Evolutionary conservation across 2,329 filamentous ascomycete genomes (phyloP), one percentile per base, ranked within the genome.

Genomic region (Westerdykella sp.): DNA sequence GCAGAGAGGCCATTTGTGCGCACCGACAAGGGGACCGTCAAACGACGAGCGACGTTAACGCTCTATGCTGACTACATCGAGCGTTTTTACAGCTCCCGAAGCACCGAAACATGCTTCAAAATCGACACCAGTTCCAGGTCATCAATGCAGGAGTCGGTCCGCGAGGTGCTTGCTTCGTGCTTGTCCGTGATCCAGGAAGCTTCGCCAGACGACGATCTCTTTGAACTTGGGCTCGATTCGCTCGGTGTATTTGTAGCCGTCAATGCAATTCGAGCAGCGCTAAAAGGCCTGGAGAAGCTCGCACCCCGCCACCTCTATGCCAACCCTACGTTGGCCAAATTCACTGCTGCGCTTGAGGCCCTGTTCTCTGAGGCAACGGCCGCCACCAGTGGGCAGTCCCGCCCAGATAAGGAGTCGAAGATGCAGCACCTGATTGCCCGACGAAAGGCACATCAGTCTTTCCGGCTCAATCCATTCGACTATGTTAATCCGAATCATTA

Each of bases 51-150:
- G 0, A 74, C 74, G 0, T 43, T 68, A 6, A 44, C 53, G 1
- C 60, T 72, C 0, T 78, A 74, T 37, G 55, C 56, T 1, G 56
- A 69, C 2, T 73, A 74, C 41, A 75, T 78, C 23, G 69, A 76
- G 14, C 60, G 59, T 0, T 60, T 77, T 9, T 77, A 77, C 18
- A 36, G 4, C n/a, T 40, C 41, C 9, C 43, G 43, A 6, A 39
- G 13, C 14, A 39, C 41, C 2, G 47, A 51, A 3, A 15, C 16
- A 2, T 35, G 15, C 13, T 42, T 45, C 9, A 14, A 39, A 2
- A 12, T 49, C 6, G 49, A 56, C 12, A 42, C 40, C 4, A 53
- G 9, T 32, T 51, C 50, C 2, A 12, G 23, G 9, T 34, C 40
- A 7, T 28, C 51, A 10, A 40, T 47, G n/a, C 32, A 40, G 31